These are phyloP conservation scores for Dipteronia dyeriana DNA, from an alignment of 345 rosid species.

Conservation along the genomic window DNA sequence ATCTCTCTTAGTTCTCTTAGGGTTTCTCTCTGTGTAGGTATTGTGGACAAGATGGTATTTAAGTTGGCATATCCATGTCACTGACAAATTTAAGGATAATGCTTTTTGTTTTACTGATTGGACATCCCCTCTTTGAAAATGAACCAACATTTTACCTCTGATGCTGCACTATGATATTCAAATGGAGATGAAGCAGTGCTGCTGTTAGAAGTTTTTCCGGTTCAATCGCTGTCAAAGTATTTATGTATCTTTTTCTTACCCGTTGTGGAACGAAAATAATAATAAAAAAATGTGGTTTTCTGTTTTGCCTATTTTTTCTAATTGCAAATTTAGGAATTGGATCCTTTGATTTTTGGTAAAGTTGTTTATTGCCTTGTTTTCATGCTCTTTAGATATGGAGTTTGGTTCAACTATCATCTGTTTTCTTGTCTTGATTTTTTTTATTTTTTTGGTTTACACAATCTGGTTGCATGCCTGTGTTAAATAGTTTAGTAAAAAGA, in stretches of 20 bases:
- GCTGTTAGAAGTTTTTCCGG: too few species aligned
- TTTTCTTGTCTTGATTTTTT: not conserved
- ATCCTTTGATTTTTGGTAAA: not conserved
- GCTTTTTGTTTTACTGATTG: not conserved
- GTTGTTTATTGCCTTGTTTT: not conserved
- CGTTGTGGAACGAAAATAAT: not conserved
- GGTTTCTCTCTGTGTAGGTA: not conserved
- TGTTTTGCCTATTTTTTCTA: not conserved
- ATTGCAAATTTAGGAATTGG: not conserved
- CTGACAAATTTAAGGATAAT: not conserved
- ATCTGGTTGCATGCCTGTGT: not conserved
- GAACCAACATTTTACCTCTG: constrained; percentile 1
- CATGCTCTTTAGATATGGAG: not conserved
- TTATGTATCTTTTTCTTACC: not conserved
- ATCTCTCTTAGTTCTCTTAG: not conserved
- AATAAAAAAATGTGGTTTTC: not conserved
- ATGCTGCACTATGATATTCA: not conserved
- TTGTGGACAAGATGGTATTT: not conserved
- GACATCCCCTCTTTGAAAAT: not conserved
- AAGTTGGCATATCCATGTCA: not conserved
- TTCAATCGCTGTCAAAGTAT: not conserved
- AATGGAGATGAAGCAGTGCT: not conserved
- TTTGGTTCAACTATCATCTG: not conserved
- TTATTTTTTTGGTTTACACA: not conserved
- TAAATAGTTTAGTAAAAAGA: not conserved